Evolutionary conservation across 495 filamentous ascomycete genomes (phyloP).

Genomic region (Lasiosphaeria miniovina): DNA sequence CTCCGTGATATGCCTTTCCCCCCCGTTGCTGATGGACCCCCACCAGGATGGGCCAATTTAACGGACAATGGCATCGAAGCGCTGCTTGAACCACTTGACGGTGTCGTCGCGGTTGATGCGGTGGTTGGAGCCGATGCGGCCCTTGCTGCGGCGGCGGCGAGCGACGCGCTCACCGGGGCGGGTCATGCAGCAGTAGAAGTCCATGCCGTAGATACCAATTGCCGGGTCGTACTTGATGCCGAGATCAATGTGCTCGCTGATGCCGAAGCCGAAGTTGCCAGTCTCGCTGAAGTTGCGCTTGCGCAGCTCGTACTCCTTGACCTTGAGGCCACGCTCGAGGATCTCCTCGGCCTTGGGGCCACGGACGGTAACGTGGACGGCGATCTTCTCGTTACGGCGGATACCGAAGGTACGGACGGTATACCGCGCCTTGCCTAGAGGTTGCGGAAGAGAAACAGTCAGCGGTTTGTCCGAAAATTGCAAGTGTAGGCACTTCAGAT

Average conservation of each 20-base stretch:
- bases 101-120: conserved; percentile 90
- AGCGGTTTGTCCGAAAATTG: not conserved
- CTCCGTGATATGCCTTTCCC: conserved; percentile 20
- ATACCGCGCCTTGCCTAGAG: conserved; percentile 94
- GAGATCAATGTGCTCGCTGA: conserved; percentile 99
- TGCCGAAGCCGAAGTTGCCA: conserved; percentile 99
- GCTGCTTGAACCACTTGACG: conserved; percentile 99
- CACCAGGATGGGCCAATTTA: conserved; percentile 44
- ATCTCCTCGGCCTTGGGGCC: conserved; percentile 99
- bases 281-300: conserved; percentile 99
- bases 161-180: conserved; percentile 96
- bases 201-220: conserved; percentile 99
- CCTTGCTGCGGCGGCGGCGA: conserved; percentile 86
- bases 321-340: conserved; percentile 98
- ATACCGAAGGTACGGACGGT: conserved; percentile 99
- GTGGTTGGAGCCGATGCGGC: conserved; percentile 81
- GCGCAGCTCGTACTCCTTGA: conserved; percentile 99
- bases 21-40: conserved; percentile 28
- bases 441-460: not conserved
- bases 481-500: too few relatives aligned
- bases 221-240: conserved; percentile 99
- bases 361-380: conserved; percentile 98
- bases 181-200: conserved; percentile 99
- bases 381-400: conserved; percentile 99
- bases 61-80: conserved; percentile 97